These are phyloP conservation scores for Leonotis leonurus DNA, from an alignment of 257 asterid genomes.

Conservation along the genomic window DNA sequence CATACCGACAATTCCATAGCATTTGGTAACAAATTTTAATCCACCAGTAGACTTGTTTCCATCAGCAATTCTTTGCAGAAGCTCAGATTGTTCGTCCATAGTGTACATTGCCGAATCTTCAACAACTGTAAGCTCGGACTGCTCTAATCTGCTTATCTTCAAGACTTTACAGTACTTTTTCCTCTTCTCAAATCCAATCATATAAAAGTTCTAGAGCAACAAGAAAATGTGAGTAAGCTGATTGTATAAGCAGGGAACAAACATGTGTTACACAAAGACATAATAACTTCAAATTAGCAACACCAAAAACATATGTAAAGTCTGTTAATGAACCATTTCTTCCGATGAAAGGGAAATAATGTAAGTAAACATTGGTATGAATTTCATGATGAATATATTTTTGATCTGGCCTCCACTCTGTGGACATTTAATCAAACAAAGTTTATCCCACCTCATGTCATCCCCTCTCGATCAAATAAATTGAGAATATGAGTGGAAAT, in stretches of 20 bases:
- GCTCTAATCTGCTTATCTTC: constrained; percentile 74
- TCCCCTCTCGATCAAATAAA: no score
- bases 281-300: background rate
- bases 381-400: no score
- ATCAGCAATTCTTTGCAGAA: constrained; percentile 60
- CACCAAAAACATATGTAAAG: background rate
- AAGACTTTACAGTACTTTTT: constrained; percentile 72
- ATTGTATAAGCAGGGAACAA: background rate
- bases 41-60: constrained; percentile 90
- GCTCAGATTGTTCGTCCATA: constrained; percentile 59
- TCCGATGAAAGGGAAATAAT: background rate
- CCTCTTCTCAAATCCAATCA: constrained; percentile 74
- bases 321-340: background rate
- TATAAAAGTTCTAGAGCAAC: constrained; percentile 61
- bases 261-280: background rate
- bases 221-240: constrained; percentile 5
- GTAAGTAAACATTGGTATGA: no score
- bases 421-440: no score
- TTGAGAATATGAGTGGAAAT: no score
- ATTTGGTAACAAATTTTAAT: constrained; percentile 63
- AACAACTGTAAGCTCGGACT: constrained; percentile 47
- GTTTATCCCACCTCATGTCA: no score
- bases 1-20: constrained; percentile 93
- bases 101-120: constrained; percentile 77
- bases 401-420: no score